Evolutionary conservation across 2,329 filamentous ascomycete species (phyloP).

Genomic region (Saccharata proteae): DNA sequence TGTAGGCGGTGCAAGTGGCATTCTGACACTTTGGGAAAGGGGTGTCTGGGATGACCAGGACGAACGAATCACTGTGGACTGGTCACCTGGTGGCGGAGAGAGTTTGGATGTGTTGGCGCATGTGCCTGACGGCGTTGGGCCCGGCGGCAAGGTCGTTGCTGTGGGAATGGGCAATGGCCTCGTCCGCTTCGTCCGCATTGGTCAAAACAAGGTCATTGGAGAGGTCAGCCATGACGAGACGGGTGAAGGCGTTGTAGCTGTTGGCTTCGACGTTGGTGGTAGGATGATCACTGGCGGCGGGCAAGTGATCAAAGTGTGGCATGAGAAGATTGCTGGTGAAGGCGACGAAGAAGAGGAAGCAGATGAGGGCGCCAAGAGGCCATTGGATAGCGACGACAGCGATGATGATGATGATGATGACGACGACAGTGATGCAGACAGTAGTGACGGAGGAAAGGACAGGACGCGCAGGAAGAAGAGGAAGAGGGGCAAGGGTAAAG

Average conservation of each 20-base stretch:
- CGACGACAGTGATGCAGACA: constrained; percentile 16
- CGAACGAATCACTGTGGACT: constrained; percentile 69
- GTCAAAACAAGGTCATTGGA: constrained; percentile 56
- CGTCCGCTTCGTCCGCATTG: constrained; percentile 65
- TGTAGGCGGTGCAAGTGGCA: constrained; percentile 66
- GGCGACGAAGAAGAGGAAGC: constrained; percentile 33
- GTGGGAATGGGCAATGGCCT: constrained; percentile 73
- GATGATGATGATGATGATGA: constrained; percentile 17
- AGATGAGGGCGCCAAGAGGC: constrained; percentile 20
- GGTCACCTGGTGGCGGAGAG: constrained; percentile 48
- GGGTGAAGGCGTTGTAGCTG: constrained; percentile 62
- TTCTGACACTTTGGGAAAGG: constrained; percentile 87
- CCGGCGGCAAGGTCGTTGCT: constrained; percentile 58
- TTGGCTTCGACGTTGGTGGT: constrained; percentile 75
- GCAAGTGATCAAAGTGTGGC: constrained; percentile 79
- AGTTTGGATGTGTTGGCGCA: constrained; percentile 67
- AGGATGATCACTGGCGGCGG: constrained; percentile 87
- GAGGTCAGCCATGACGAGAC: constrained; percentile 64
- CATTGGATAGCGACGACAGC: constrained; percentile 27
- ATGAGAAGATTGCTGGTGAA: constrained; percentile 49
- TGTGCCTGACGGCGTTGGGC: constrained; percentile 57
- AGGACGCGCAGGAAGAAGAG: constrained; percentile 33
- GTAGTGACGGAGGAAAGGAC: constrained; percentile 34
- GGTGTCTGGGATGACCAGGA: constrained; percentile 94
- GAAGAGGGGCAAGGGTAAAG: constrained; percentile 26